Evolutionary conservation across 192 early-diverging fungal species (phyloP), one percentile per base, ranked within the genome.

Genomic region (Mortierella antarctica): DNA sequence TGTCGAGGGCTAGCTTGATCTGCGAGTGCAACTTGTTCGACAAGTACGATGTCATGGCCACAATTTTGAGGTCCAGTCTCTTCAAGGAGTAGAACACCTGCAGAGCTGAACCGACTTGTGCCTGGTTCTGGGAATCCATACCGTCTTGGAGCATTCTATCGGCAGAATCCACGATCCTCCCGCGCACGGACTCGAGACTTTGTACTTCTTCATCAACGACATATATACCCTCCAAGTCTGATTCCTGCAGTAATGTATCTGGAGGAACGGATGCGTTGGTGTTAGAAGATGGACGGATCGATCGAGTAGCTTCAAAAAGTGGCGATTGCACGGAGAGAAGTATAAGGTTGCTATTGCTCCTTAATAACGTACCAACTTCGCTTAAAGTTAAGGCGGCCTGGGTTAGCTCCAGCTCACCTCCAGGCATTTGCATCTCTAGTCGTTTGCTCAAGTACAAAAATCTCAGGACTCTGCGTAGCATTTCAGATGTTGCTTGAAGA

Each of bases 171-270:
- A 84, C 55, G 41, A 93, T 85, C 41, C 68, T 58, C 17, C 68
- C 64, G 57, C 85, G 85, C 9, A 84, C 71, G 9, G 84, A 65
- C 57, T 79, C 62, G 41, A 94, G 83, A 21, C 83, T 75, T 10
- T 60, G 60, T 17, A 89, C 48, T 60, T 93, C 88, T 6, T 67
- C 69, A 57, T 91, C 89, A 4, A 93, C 87, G 20, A 91, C 79
- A 57, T 89, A 84, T 68, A 94, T 91, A 10, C 91, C 93, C 17
- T 84, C 81, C 62, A 94, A 82, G 75, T 92, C 89, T 2, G 81
- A 74, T 48, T 92, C 91, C 40, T 85, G 67, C 41, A 91, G 60
- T 48, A 93, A 82, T 0, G 57, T 56, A 18, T 90, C 92, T 86
- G 55, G 21, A 20, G 31, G n/a, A 59, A 40, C n/a, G 7, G 2